phyloP scores from a whole-genome alignment of 441 rosid species.

The Flueggea neowawraea region DNA sequence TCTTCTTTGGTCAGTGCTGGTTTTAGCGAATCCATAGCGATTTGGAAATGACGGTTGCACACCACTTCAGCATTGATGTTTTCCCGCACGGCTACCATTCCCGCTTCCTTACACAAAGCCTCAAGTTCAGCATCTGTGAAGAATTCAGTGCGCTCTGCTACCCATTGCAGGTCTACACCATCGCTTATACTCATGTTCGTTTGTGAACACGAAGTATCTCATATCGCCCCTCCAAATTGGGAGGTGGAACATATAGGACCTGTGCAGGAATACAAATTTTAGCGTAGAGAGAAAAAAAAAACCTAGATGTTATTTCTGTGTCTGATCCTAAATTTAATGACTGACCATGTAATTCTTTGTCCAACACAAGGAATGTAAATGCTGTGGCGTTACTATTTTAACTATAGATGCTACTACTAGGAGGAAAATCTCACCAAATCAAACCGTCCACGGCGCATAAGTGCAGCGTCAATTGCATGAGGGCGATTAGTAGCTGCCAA shows the following conservation, averaged over 20 bases:
- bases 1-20: constrained; percentile 73
- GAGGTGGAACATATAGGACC: constrained; percentile 86
- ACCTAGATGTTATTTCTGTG: neutral
- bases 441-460: constrained; percentile 92
- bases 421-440: constrained; percentile 55
- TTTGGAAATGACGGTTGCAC: constrained; percentile 58
- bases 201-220: constrained; percentile 88
- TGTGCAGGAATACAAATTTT: constrained; percentile 14
- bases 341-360: neutral
- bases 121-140: constrained; percentile 90
- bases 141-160: constrained; percentile 76
- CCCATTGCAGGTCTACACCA: constrained; percentile 65
- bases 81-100: constrained; percentile 85
- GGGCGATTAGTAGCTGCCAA: constrained; percentile 95
- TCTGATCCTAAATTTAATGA: no score
- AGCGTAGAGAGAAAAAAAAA: neutral
- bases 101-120: constrained; percentile 84
- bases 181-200: constrained; percentile 60
- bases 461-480: constrained; percentile 86
- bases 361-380: neutral
- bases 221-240: constrained; percentile 72
- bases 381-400: neutral
- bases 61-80: constrained; percentile 61
- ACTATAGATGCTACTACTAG: neutral
- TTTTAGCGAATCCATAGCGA: constrained; percentile 56